A percentile compares a stretch with the other conserved stretches of the same genome.
Evolutionary conservation across 306 rosid species (phyloP).

Genomic region (Senna siamea): DNA sequence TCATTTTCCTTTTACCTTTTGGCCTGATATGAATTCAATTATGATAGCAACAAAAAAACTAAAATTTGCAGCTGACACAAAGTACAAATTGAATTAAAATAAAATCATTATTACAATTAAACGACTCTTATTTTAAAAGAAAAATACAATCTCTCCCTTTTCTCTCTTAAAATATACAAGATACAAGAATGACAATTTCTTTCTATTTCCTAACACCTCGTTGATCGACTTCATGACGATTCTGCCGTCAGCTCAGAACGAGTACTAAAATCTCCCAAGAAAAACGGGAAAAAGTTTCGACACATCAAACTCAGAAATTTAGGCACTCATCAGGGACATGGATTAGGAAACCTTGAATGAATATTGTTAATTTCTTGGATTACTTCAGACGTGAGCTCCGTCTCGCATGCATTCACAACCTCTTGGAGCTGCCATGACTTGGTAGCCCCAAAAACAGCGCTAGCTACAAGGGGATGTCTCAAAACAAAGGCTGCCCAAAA

Average conservation of each 20-base stretch:
- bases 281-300: not conserved
- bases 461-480: slow-evolving; percentile 87
- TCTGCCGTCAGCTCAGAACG: not conserved
- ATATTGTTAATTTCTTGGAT: slow-evolving; percentile 64
- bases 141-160: too few species aligned
- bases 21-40: not conserved
- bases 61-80: not conserved
- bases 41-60: not conserved
- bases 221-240: not conserved
- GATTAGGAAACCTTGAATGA: slow-evolving; percentile 78
- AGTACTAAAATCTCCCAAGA: not conserved
- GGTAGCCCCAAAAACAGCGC: slow-evolving; percentile 83
- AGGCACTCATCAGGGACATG: slow-evolving; percentile 67
- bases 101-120: too few species aligned
- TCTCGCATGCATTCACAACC: slow-evolving; percentile 62
- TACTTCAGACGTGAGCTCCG: slow-evolving; percentile 62
- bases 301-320: not conserved
- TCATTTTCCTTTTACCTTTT: too few species aligned
- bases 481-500: slow-evolving; percentile 81
- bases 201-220: not conserved
- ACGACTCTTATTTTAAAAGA: too few species aligned
- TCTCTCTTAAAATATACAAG: too few species aligned
- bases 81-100: not conserved
- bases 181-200: too few species aligned
- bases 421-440: slow-evolving; percentile 77